These are phyloP conservation scores for Kondoa subrosea DNA, from an alignment of 768 basidiomycete genomes.

Conservation along the genomic window DNA sequence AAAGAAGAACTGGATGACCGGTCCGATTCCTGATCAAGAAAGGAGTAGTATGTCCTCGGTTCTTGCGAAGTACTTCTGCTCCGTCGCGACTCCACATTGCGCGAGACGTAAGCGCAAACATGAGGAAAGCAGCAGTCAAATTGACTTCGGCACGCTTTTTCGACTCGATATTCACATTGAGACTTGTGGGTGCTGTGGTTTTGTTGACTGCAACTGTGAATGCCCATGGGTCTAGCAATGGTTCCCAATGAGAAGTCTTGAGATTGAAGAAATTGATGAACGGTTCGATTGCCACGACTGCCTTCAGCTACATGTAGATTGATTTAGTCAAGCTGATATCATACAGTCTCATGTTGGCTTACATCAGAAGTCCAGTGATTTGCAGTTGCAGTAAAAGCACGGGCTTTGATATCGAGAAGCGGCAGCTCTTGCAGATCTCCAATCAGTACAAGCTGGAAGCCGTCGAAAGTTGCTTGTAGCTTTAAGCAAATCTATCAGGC, in stretches of 20 bases:
- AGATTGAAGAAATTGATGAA: constrained; percentile 92
- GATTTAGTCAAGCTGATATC: not conserved
- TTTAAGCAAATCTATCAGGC: constrained; percentile 30
- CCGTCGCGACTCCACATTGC: constrained; percentile 61
- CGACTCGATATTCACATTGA: constrained; percentile 50
- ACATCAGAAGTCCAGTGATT: constrained; percentile 93
- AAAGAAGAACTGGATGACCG: constrained; percentile 64
- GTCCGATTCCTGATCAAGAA: constrained; percentile 84
- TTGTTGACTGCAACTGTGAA: constrained; percentile 43
- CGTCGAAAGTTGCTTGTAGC: constrained; percentile 73
- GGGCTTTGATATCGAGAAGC: constrained; percentile 70
- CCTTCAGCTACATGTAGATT: constrained; percentile 48
- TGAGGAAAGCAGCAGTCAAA: constrained; percentile 73
- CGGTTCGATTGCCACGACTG: constrained; percentile 60
- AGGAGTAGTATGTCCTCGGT: constrained; percentile 76
- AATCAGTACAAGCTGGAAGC: constrained; percentile 80
- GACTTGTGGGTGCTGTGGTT: constrained; percentile 32
- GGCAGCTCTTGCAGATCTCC: constrained; percentile 92
- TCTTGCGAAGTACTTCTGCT: constrained; percentile 52
- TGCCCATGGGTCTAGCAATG: constrained; percentile 90
- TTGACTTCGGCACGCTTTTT: constrained; percentile 78
- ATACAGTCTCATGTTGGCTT: constrained; percentile 23
- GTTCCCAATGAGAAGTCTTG: constrained; percentile 96
- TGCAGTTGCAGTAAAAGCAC: constrained; percentile 61
- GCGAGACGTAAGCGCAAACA: constrained; percentile 56